Conservation (phyloP, 257 asterid genomes). For the Lycium ferocissimum region DNA sequence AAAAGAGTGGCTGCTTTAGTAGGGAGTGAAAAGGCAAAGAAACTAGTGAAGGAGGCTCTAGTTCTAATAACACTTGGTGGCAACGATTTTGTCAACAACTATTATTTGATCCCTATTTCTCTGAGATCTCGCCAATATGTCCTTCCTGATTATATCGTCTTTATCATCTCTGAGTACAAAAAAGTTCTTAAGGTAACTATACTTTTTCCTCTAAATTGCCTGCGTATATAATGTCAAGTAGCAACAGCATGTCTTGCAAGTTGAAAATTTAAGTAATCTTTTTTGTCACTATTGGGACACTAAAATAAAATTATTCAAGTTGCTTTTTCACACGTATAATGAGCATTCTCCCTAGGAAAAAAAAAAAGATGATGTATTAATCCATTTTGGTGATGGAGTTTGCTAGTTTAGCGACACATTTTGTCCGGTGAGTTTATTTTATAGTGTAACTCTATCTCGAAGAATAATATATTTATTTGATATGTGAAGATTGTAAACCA, state of each 20-base stretch:
- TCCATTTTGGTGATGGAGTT: neutral
- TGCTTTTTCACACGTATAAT: neutral
- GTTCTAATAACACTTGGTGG: conserved; percentile 82
- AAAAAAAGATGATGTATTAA: too few relatives aligned
- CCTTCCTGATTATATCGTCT: conserved; percentile 57
- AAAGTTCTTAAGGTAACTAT: conserved; percentile 60
- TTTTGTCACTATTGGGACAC: neutral
- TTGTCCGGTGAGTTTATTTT: too few relatives aligned
- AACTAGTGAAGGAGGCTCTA: conserved; percentile 56
- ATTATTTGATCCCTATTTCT: conserved; percentile 72
- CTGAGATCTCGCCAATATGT: conserved; percentile 64
- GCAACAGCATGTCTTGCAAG: neutral
- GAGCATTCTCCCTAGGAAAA: neutral
- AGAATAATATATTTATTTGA: neutral
- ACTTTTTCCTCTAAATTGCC: neutral
- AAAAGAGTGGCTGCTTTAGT: conserved; percentile 48
- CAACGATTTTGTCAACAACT: conserved; percentile 91
- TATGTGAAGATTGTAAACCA: neutral
- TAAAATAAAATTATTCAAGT: neutral
- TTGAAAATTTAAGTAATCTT: neutral
- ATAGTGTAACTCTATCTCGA: neutral
- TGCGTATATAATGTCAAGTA: too few relatives aligned
- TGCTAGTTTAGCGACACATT: neutral
- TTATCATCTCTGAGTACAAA: conserved; percentile 67
- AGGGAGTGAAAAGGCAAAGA: conserved; percentile 52